phyloP scores from a whole-genome alignment of 257 asterid genomes.

The Voacanga thouarsii region DNA sequence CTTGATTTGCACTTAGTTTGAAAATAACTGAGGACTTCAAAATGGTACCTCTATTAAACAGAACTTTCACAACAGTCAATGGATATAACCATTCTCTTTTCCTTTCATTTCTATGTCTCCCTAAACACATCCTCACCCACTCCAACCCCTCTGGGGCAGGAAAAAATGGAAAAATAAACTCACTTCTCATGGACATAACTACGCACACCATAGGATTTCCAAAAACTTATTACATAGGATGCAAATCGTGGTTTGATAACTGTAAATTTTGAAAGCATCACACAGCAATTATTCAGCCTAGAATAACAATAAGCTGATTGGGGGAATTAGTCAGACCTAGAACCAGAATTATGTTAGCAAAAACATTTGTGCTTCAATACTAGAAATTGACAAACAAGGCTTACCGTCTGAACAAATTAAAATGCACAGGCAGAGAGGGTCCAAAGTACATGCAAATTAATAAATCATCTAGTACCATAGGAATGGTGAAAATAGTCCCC shows the following conservation, averaged over 20 bases:
- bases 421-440: not conserved
- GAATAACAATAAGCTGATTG: not conserved
- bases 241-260: not conserved
- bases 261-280: not conserved
- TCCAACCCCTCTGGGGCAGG: no score
- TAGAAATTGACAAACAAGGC: not conserved
- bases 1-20: not conserved
- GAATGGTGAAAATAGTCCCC: not conserved
- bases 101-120: not conserved
- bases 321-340: not conserved
- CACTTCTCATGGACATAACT: not conserved
- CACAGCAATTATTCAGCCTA: not conserved
- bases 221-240: no score
- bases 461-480: not conserved
- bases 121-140: no score
- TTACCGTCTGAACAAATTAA: not conserved
- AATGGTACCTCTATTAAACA: not conserved
- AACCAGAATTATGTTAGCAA: not conserved
- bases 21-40: not conserved
- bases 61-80: not conserved
- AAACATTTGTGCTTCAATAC: not conserved
- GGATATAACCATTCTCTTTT: not conserved
- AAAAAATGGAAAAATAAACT: no score
- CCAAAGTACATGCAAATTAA: not conserved
- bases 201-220: not conserved